Percentiles rank a stretch among this genome's conserved stretches.
Conservation (phyloP, 306 rosid genomes). For the Fragaria ananassa region DNA sequence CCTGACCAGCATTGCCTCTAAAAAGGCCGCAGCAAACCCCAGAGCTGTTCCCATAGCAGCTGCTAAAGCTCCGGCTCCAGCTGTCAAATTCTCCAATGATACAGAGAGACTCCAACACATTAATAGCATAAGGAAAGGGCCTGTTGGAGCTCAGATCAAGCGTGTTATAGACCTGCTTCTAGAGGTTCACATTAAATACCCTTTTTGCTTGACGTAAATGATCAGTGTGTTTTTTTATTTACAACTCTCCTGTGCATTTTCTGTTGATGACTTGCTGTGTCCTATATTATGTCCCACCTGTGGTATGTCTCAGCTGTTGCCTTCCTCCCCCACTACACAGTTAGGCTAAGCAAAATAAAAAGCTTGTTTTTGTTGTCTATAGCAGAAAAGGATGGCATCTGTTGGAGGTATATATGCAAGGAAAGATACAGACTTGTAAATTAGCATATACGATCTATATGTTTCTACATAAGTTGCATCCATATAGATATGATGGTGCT, state of each 20-base stretch:
- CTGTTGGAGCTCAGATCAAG: constrained; percentile 92
- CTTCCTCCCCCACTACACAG: not conserved
- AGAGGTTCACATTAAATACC: constrained; percentile 44
- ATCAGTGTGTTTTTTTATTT: not conserved
- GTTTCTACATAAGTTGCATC: not conserved
- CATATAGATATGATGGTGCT: not conserved
- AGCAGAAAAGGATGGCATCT: not conserved
- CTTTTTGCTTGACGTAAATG: constrained; percentile 8
- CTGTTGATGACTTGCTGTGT: not conserved
- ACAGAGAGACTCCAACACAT: constrained; percentile 93
- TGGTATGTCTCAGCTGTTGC: not conserved
- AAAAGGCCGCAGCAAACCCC: constrained; percentile 26
- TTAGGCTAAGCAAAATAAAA: not conserved
- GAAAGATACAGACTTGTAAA: not conserved
- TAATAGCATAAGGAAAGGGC: constrained; percentile 66
- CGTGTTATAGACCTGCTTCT: constrained; percentile 74
- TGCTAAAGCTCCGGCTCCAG: constrained; percentile 48
- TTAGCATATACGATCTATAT: not conserved
- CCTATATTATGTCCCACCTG: not conserved
- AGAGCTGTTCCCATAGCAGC: constrained; percentile 31
- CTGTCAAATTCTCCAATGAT: constrained; percentile 79
- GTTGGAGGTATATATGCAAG: not conserved
- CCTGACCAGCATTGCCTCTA: constrained; percentile 59
- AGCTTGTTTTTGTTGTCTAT: not conserved
- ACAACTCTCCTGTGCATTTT: not conserved